A percentile compares a stretch with the other conserved stretches of the same genome.
These are phyloP conservation scores for Boletus reticuloceps DNA, from an alignment of 768 basidiomycete species.

Conservation along the genomic window DNA sequence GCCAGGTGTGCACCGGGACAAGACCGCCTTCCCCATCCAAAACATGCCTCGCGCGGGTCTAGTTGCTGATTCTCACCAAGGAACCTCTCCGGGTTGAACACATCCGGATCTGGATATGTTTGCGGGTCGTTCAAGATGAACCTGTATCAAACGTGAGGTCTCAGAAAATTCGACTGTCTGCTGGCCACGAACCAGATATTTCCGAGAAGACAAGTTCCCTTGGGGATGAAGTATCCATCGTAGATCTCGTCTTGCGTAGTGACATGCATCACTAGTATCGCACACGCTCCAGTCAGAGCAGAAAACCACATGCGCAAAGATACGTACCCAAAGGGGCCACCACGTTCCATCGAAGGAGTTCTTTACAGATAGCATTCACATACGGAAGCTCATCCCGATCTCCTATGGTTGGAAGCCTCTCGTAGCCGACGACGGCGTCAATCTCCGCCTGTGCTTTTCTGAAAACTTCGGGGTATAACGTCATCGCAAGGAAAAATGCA, in stretches of 20 bases:
- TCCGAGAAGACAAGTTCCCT: slow-evolving; percentile 6
- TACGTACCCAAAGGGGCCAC: not conserved
- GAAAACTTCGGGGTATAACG: slow-evolving; percentile 2
- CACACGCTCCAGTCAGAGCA: not conserved
- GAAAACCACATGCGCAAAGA: not conserved
- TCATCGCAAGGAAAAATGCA: slow-evolving; percentile 22
- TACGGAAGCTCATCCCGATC: slow-evolving; percentile 17
- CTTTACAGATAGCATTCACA: slow-evolving; percentile 14
- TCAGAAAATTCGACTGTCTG: too few relatives aligned
- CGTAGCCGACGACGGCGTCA: slow-evolving; percentile 5
- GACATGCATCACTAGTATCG: not conserved
- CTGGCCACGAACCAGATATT: slow-evolving; percentile 8
- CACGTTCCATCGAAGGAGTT: slow-evolving; percentile 10
- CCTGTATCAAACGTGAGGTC: not conserved
- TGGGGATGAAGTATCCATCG: slow-evolving; percentile 20
- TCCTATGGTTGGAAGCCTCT: slow-evolving; percentile 9
- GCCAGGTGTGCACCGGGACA: slow-evolving; percentile 7
- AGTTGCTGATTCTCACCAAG: slow-evolving; percentile 1
- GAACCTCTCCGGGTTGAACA: slow-evolving; percentile 12
- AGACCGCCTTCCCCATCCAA: slow-evolving; percentile 11
- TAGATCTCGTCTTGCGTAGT: slow-evolving; percentile 14
- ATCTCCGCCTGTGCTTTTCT: slow-evolving; percentile 14
- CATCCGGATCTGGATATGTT: not conserved
- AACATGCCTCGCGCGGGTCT: slow-evolving; percentile 8
- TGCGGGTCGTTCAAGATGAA: not conserved